These are phyloP conservation scores for Nematocida displodere DNA, from an alignment of 371 early-diverging fungal genomes.

Conservation along the genomic window DNA sequence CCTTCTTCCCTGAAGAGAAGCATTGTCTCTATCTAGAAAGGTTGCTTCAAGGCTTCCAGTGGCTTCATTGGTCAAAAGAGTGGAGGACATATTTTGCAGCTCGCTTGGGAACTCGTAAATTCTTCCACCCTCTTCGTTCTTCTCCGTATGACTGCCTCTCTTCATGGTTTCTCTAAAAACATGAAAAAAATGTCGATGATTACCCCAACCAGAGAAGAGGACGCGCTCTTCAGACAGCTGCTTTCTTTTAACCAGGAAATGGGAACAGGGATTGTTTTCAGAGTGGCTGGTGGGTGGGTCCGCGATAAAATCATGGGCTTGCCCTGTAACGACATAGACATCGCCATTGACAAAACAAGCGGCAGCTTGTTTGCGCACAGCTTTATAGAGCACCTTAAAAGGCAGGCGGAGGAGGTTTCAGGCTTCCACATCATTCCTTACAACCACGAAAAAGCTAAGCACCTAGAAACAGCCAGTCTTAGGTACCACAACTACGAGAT, in stretches of 20 bases:
- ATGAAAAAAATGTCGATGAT: too few relatives aligned
- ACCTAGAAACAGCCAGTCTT: conserved; percentile 90
- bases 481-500: conserved; percentile 72
- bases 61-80: too few relatives aligned
- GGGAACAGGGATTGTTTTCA: conserved; percentile 27
- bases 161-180: too few relatives aligned
- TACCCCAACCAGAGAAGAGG: conserved; percentile 1
- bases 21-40: too few relatives aligned
- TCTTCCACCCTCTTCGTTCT: too few relatives aligned
- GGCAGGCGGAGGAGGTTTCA: conserved; percentile 66
- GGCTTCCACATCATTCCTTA: conserved; percentile 25
- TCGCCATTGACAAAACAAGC: conserved; percentile 85
- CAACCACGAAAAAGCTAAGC: conserved; percentile 93
- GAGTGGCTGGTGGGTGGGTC: conserved; percentile 65
- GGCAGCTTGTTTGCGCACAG: conserved; percentile 82
- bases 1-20: too few relatives aligned
- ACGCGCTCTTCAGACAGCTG: conserved; percentile 33
- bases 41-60: too few relatives aligned
- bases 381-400: conserved; percentile 68
- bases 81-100: too few relatives aligned
- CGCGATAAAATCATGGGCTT: conserved; percentile 74
- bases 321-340: conserved; percentile 82
- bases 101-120: too few relatives aligned
- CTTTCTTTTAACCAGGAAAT: conserved; percentile 27
- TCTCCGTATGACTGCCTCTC: too few relatives aligned